Percentiles rank a stretch among this genome's conserved stretches.
Conservation (phyloP, 2,329 filamentous ascomycete species). For the Pseudohalonectria lignicola region DNA sequence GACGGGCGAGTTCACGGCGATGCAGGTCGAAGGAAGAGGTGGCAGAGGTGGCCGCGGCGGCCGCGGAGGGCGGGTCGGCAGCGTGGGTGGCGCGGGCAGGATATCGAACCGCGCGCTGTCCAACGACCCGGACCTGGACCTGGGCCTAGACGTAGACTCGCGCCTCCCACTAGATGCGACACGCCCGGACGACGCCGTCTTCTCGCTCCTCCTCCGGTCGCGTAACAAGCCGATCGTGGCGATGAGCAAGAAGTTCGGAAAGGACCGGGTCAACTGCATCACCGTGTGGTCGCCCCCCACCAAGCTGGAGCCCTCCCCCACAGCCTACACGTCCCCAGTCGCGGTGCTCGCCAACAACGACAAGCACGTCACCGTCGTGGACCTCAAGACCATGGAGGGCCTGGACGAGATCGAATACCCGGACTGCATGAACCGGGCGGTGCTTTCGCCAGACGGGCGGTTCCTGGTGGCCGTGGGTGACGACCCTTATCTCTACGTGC, state of each 20-base stretch:
- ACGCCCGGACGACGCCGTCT: conserved; percentile 19
- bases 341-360: conserved; percentile 85
- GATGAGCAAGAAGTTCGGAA: conserved; percentile 42
- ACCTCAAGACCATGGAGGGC: conserved; percentile 52
- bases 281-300: conserved; percentile 49
- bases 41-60: no score
- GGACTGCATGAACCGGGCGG: conserved; percentile 83
- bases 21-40: conserved; percentile 44
- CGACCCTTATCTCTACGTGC: conserved; percentile 77
- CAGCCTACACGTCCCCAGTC: conserved; percentile 41
- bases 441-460: conserved; percentile 82
- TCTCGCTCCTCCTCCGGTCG: conserved; percentile 25
- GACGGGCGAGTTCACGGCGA: conserved; percentile 74
- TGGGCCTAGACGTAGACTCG: conserved; percentile 14
- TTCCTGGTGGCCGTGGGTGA: conserved; percentile 79
- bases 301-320: conserved; percentile 14
- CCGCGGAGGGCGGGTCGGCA: no score
- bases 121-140: conserved; percentile 17
- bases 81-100: conserved; percentile 4
- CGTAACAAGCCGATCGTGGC: conserved; percentile 33
- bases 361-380: conserved; percentile 75
- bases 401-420: conserved; percentile 64
- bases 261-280: conserved; percentile 55
- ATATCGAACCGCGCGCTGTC: not conserved
- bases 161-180: conserved; percentile 18